Evolutionary conservation across 2,329 filamentous ascomycete species (phyloP).

Genomic region (Apiospora sp.): DNA sequence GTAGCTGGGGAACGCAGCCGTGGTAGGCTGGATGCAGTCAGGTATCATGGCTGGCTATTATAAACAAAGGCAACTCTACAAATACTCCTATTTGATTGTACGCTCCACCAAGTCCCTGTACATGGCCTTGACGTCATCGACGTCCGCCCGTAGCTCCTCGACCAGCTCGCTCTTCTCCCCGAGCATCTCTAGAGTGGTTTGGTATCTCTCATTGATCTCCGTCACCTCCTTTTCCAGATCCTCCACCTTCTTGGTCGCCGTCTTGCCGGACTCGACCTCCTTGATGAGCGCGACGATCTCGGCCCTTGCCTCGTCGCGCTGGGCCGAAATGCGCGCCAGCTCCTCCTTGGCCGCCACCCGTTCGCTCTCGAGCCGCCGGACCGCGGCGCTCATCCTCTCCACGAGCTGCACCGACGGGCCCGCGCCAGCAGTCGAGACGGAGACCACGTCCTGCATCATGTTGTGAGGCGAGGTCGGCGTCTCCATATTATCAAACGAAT

Average conservation of each 20-base stretch:
- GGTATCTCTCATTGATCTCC: conserved; percentile 78
- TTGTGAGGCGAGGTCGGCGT: conserved; percentile 69
- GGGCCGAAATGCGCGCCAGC: conserved; percentile 77
- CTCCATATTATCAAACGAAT: conserved; percentile 61
- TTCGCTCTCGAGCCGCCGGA: conserved; percentile 89
- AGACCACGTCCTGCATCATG: conserved; percentile 83
- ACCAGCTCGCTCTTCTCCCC: conserved; percentile 97
- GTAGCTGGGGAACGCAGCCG: not conserved
- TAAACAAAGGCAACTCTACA: conserved; percentile 5
- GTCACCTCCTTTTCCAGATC: conserved; percentile 73
- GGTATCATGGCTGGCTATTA: not conserved
- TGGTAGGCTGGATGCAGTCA: not conserved
- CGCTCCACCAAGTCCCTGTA: conserved; percentile 91
- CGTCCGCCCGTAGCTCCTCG: conserved; percentile 88
- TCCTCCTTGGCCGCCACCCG: conserved; percentile 91
- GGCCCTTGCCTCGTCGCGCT: conserved; percentile 89
- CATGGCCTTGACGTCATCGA: conserved; percentile 93
- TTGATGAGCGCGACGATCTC: conserved; percentile 93
- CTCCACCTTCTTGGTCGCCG: conserved; percentile 65
- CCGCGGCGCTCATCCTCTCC: conserved; percentile 92
- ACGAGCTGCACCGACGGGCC: conserved; percentile 95
- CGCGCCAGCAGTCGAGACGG: conserved; percentile 86
- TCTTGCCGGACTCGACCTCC: conserved; percentile 77
- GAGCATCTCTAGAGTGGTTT: conserved; percentile 91
- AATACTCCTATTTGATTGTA: conserved; percentile 62